phyloP scores from a whole-genome alignment of 2,329 filamentous ascomycete genomes.

The Curvularia spicifera region DNA sequence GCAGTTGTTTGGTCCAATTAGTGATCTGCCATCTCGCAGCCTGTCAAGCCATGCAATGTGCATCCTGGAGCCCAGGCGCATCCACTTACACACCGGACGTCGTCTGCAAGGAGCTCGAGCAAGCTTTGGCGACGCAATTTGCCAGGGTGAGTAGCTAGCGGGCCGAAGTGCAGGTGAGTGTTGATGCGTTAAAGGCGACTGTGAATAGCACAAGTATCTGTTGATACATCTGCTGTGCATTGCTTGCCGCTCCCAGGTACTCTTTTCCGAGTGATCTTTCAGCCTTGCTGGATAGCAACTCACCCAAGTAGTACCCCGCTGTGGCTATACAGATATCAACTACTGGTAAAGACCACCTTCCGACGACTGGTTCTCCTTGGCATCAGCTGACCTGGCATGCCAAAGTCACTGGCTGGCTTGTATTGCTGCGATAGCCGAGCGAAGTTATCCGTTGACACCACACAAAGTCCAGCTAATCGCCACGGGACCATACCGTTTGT shows the following conservation, averaged over 20 bases:
- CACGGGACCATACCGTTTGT: constrained; percentile 37
- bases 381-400: constrained; percentile 29
- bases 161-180: constrained; percentile 24
- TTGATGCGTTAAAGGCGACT: constrained; percentile 27
- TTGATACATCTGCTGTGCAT: constrained; percentile 19
- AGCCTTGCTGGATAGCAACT: not conserved
- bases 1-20: constrained; percentile 34
- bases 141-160: constrained; percentile 36
- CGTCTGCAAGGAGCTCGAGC: constrained; percentile 40
- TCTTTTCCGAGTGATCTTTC: not conserved
- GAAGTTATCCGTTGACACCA: constrained; percentile 29
- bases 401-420: constrained; percentile 24
- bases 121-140: constrained; percentile 39
- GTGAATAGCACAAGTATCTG: constrained; percentile 25
- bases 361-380: constrained; percentile 7
- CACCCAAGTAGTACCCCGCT: not conserved
- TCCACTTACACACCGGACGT: constrained; percentile 40
- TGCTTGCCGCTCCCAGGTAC: constrained; percentile 8
- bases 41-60: constrained; percentile 36
- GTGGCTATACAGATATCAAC: not conserved
- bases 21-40: constrained; percentile 18
- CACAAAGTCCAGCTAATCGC: constrained; percentile 29
- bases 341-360: constrained; percentile 2
- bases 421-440: constrained; percentile 26
- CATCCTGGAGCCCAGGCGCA: constrained; percentile 33